These are phyloP conservation scores for Suillus discolor DNA, from an alignment of 768 basidiomycete species.

Conservation along the genomic window DNA sequence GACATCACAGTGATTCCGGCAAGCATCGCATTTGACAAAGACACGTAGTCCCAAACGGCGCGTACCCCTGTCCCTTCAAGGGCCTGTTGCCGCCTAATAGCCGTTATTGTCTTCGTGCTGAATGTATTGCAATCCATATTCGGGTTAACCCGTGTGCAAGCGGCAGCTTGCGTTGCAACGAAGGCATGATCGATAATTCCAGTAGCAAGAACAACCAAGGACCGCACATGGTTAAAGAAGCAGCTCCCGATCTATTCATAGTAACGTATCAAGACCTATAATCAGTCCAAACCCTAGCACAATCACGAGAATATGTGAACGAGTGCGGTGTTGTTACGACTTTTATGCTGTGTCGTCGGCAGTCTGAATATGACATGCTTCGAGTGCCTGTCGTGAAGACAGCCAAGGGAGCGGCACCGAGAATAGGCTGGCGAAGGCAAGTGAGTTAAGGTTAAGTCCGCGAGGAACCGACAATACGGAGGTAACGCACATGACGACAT, in stretches of 20 bases:
- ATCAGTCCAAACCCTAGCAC: neutral
- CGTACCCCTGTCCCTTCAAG: neutral
- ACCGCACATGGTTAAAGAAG: conserved; percentile 2
- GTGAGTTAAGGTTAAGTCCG: conserved; percentile 10
- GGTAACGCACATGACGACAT: conserved; percentile 1
- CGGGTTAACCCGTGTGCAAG: neutral
- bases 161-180: conserved; percentile 22
- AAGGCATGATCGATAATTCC: conserved; percentile 7
- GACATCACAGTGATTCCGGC: neutral
- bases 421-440: neutral
- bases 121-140: neutral
- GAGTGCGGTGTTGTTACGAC: neutral
- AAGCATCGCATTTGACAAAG: neutral
- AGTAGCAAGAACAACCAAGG: neutral
- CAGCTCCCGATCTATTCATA: neutral
- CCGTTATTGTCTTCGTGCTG: neutral
- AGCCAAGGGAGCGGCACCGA: neutral
- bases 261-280: neutral
- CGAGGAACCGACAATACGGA: neutral
- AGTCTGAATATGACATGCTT: conserved; percentile 2
- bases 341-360: conserved; percentile 4
- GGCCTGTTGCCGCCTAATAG: neutral
- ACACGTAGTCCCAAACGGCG: neutral
- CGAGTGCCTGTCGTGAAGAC: neutral
- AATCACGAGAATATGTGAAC: conserved; percentile 3